Evolutionary conservation across 192 early-diverging fungal genomes (phyloP), one percentile per base, ranked within the genome.

Genomic region (Diversispora epigaea): DNA sequence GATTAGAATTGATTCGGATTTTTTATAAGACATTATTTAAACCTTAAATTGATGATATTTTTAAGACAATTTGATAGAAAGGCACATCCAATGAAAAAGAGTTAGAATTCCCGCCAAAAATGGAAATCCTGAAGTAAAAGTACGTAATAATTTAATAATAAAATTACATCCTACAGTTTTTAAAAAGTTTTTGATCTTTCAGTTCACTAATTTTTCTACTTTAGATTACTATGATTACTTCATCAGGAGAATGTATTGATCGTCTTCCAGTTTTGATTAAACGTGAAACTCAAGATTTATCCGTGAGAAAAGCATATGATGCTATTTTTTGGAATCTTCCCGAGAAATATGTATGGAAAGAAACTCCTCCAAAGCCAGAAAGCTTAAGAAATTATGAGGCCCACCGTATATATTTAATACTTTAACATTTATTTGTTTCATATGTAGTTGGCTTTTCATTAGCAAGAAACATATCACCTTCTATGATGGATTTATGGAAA

Each of bases 341-440:
- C 17, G 73, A 91, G 40, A 79, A 83, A 60, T 97, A 97, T 78
- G 69, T 77, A 15, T 93, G 91, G 84, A 94, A 94, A 78, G 82
- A 84, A 78, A 75, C 81, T 6, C 94, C 93, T 25, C 80, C n/a
- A n/a, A n/a, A 87, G 46, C 92, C 93, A 4, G 71, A n/a, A n/a
- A n/a, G n/a, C n/a, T n/a, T n/a, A n/a, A n/a, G n/a, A n/a, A n/a
- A 68, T 73, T 98, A 98, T 81, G 96, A 98, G 80, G 91, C 96
- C 4, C 96, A 98, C 79, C 93, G 92, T 92, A 81, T 70, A 68
- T n/a, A n/a, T n/a, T n/a, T n/a, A n/a, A n/a, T n/a, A n/a, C n/a
- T n/a, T n/a, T n/a, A n/a, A n/a, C n/a, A n/a, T n/a, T n/a, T n/a
- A n/a, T n/a, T n/a, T n/a, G n/a, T n/a, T n/a, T n/a, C n/a, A n/a